These are phyloP conservation scores for Angomonas deanei DNA, from an alignment of 208 protist species.

Conservation along the genomic window DNA sequence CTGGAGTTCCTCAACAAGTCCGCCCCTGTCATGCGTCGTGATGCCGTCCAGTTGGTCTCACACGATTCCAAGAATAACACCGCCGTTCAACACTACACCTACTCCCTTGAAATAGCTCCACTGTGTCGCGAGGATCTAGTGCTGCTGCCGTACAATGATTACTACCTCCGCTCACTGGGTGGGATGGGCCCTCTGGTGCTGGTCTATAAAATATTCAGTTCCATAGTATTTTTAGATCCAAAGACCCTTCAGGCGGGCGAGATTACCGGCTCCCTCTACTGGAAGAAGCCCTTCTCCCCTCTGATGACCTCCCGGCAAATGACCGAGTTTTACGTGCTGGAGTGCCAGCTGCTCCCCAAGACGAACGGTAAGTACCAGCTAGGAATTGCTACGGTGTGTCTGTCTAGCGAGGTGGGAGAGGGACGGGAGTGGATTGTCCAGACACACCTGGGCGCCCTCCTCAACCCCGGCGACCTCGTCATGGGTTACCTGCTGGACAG, in stretches of 20 bases:
- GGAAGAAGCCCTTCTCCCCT: conserved; percentile 91
- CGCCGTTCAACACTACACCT: conserved; percentile 97
- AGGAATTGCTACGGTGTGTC: conserved; percentile 93
- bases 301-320: conserved; percentile 83
- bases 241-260: conserved; percentile 92
- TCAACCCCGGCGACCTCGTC: conserved; percentile 93
- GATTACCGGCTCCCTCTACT: conserved; percentile 88
- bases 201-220: conserved; percentile 91
- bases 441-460: conserved; percentile 91
- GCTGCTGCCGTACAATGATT: conserved; percentile 87
- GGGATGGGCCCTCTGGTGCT: conserved; percentile 93
- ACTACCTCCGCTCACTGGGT: conserved; percentile 69
- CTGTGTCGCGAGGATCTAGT: conserved; percentile 96
- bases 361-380: conserved; percentile 88
- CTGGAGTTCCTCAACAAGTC: conserved; percentile 94
- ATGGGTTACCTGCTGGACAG: conserved; percentile 92
- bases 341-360: conserved; percentile 76
- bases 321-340: conserved; percentile 94
- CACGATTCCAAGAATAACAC: conserved; percentile 98
- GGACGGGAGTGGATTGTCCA: conserved; percentile 92
- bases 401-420: conserved; percentile 92
- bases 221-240: conserved; percentile 96
- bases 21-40: conserved; percentile 87
- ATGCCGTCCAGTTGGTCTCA: conserved; percentile 96
- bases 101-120: conserved; percentile 96